Percentiles rank a stretch among this genome's conserved stretches.
Conservation (phyloP, 163 green algal genomes). For the Prototheca cutis region DNA sequence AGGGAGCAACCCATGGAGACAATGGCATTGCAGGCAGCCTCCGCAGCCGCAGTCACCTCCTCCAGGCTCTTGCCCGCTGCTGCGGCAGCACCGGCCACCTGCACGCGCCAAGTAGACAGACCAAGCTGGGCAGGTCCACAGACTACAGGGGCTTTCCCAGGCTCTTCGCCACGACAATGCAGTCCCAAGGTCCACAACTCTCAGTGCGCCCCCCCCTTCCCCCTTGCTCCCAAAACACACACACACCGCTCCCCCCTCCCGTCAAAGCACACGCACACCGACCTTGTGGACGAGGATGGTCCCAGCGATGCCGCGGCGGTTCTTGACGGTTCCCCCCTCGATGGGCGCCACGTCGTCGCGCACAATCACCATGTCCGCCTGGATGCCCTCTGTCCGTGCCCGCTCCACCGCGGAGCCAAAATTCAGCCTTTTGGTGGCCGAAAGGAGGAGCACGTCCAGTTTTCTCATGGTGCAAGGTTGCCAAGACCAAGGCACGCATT, state of each 20-base stretch:
- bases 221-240: no score
- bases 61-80: conserved; percentile 36
- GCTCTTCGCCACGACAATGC: no score
- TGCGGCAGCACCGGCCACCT: conserved; percentile 48
- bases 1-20: conserved; percentile 63
- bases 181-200: no score
- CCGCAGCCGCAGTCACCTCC: conserved; percentile 40
- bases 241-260: not conserved
- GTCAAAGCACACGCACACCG: not conserved
- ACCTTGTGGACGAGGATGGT: conserved; percentile 76
- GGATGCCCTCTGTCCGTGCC: conserved; percentile 57
- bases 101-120: no score
- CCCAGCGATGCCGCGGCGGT: conserved; percentile 68
- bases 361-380: conserved; percentile 78
- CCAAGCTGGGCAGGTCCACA: no score
- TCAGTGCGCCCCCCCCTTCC: no score
- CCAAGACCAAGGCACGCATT: no score
- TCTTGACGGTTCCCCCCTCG: conserved; percentile 31
- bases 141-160: no score
- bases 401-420: conserved; percentile 83
- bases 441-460: no score
- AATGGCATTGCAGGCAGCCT: conserved; percentile 22
- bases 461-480: no score
- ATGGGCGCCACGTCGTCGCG: conserved; percentile 68
- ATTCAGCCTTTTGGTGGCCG: no score